Conservation (phyloP, 2,329 filamentous ascomycete species). For the Tolypocladium endophyticum region DNA sequence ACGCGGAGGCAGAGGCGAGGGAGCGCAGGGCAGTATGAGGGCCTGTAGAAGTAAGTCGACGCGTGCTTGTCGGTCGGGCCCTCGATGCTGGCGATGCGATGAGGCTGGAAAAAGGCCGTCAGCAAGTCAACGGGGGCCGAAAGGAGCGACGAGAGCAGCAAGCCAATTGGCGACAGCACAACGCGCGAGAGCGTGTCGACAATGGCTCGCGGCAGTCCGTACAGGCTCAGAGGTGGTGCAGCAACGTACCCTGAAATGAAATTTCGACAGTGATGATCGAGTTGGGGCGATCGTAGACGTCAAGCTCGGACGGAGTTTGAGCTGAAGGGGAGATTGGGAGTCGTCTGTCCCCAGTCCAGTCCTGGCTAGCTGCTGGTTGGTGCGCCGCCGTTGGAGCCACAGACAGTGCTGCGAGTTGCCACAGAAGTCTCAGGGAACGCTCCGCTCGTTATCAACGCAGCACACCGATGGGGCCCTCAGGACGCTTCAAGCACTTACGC, state of each 20-base stretch:
- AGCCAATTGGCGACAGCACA: not conserved
- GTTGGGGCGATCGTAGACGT: constrained; percentile 3
- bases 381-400: constrained; percentile 1
- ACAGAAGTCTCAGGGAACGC: not conserved
- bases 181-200: not conserved
- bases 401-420: constrained; percentile 3
- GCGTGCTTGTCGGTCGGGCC: not conserved
- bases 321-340: constrained; percentile 3
- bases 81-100: not conserved
- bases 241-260: constrained; percentile 2
- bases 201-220: not conserved
- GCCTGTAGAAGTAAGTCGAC: not conserved
- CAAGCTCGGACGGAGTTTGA: constrained; percentile 5
- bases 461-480: not conserved
- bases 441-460: not conserved
- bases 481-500: not conserved
- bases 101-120: not conserved
- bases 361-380: constrained; percentile 2
- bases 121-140: not conserved
- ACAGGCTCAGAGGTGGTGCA: not conserved
- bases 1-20: not conserved
- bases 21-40: not conserved
- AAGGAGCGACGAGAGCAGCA: not conserved
- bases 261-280: not conserved
- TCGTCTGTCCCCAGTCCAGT: constrained; percentile 5